Evolutionary conservation across 116 monocot species (phyloP), one percentile per base, ranked within the genome.

Genomic region (Cymodocea nodosa): DNA sequence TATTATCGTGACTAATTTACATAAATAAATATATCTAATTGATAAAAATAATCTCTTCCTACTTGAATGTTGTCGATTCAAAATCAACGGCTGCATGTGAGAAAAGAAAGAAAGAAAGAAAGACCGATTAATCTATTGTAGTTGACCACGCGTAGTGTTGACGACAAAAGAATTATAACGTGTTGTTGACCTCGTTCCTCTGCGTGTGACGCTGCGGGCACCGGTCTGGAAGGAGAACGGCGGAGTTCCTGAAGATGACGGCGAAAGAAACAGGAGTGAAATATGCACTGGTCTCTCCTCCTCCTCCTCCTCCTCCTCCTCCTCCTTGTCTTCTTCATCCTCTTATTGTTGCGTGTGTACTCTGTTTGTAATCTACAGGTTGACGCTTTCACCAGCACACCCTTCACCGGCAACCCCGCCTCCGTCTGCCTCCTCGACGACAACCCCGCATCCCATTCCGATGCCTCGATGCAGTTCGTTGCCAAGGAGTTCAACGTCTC

Each of bases 331-430:
- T 54, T 20, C 4, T 16, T 20, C 16, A 18, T 16, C 3, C 5
- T 54, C 54, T 2, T 17, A 0, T 16, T 13, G n/a, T 39, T 24
- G 17, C 2, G 36, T 8, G 36, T 30, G 39, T 39, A 14, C 11
- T 7, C 17, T 17, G 57, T 22, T n/a, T 19, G 25, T 34, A 30
- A 17, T 34, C 20, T 52, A 4, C 77, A 94, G 94, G 73, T 94
- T 12, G 94, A 94, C 65, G 94, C 94, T 36, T 94, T 94, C 77
- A 83, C 90, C 0, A 53, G 48, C 13, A 64, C 69, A 20, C 73
- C 94, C 44, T 94, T 90, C 73, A 94, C 79, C 79, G 94, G 94
- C 20, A 90, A 90, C 56, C 94, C 94, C 6, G 90, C 79, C 0
- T 90, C 83, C 7, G 79, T 94, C 5, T 94, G 94, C 71, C 63